These are phyloP conservation scores for Candida nemodendra DNA, from an alignment of 805 yeast species.

Conservation along the genomic window DNA sequence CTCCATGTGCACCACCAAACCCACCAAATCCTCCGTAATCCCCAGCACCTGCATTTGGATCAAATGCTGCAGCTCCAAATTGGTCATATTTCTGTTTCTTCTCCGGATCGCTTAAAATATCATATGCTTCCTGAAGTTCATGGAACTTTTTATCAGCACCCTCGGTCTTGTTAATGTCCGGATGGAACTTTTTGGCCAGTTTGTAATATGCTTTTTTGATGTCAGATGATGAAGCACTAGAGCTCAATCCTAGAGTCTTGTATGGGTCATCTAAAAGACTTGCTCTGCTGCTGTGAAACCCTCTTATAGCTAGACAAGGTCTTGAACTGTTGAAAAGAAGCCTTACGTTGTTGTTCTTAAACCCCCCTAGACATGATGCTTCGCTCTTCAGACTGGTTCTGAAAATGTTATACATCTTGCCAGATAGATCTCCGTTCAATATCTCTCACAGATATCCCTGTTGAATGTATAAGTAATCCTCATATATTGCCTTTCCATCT, in stretches of 20 bases:
- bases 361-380: too few species aligned
- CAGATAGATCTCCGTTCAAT: too few species aligned
- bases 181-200: conserved; percentile 91
- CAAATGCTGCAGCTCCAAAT: conserved; percentile 86
- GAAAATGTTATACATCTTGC: too few species aligned
- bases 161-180: conserved; percentile 91
- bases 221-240: conserved; percentile 69
- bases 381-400: too few species aligned
- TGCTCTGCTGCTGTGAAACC: conserved; percentile 44
- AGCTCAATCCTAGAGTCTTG: conserved; percentile 72
- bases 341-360: too few species aligned
- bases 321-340: too few species aligned
- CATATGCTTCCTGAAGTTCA: conserved; percentile 91
- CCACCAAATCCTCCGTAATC: conserved; percentile 43
- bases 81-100: conserved; percentile 90
- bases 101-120: conserved; percentile 77
- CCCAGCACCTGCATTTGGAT: conserved; percentile 50
- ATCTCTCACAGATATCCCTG: too few species aligned
- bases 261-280: conserved; percentile 68
- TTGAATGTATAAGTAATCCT: too few species aligned
- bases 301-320: conserved; percentile 12
- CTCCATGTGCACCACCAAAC: conserved; percentile 50
- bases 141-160: conserved; percentile 89
- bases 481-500: too few species aligned
- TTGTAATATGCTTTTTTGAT: conserved; percentile 94